Evolutionary conservation across 257 asterid genomes (phyloP).

Genomic region (Cynanchum wilfordii): DNA sequence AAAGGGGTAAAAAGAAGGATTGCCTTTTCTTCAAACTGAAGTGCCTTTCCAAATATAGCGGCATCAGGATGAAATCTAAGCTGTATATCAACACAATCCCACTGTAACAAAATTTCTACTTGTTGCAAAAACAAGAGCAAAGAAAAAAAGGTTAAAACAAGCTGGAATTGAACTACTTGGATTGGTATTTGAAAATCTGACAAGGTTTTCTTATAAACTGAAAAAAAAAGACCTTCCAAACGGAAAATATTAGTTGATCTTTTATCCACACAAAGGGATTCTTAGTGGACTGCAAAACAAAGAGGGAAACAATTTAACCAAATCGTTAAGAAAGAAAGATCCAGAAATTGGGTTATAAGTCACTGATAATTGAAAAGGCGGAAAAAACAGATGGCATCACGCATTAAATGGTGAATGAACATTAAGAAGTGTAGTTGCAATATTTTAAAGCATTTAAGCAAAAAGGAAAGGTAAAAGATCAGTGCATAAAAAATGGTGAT

Average conservation of each 20-base stretch:
- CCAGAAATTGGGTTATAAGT: background rate
- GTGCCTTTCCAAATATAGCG: background rate
- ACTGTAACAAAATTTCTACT: background rate
- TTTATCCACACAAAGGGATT: background rate
- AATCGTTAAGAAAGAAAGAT: background rate
- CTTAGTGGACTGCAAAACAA: background rate
- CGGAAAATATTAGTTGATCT: background rate
- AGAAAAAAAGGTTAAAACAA: background rate
- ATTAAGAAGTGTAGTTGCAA: background rate
- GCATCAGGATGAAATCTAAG: background rate
- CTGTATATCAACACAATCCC: background rate
- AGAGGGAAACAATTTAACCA: background rate
- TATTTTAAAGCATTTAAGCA: background rate
- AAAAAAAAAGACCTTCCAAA: background rate
- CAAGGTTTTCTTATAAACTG: background rate
- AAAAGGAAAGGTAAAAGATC: background rate
- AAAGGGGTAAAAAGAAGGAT: background rate
- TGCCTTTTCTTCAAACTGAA: background rate
- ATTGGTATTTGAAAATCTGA: background rate
- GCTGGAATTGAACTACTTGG: background rate
- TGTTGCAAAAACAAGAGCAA: background rate
- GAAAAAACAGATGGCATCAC: background rate
- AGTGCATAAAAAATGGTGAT: background rate
- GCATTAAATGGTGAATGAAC: background rate
- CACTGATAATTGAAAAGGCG: background rate